These are phyloP conservation scores for Pyrenopolyporus hunteri DNA, from an alignment of 495 filamentous ascomycete species.

Conservation along the genomic window DNA sequence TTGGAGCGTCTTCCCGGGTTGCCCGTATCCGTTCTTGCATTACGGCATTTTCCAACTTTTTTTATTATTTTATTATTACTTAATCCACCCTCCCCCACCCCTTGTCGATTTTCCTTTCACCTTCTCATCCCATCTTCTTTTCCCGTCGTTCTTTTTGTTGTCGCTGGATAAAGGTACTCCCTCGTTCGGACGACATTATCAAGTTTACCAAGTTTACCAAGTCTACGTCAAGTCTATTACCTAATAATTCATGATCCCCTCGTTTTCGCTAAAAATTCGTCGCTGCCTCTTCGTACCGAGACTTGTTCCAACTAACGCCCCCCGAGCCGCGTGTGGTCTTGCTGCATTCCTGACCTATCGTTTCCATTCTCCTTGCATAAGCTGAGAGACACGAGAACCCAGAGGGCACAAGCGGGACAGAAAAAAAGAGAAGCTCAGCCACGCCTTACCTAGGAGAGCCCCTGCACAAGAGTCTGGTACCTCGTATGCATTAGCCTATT, in stretches of 20 bases:
- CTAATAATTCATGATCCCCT: conserved; percentile 12
- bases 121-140: conserved; percentile 39
- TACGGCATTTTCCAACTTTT: conserved; percentile 41
- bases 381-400: conserved; percentile 21
- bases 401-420: conserved; percentile 30
- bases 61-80: conserved; percentile 41
- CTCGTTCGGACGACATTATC: conserved; percentile 22
- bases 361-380: conserved; percentile 26
- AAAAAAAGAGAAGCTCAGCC: conserved; percentile 29
- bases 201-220: conserved; percentile 30
- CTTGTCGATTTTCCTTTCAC: conserved; percentile 20
- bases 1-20: conserved; percentile 23
- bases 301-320: conserved; percentile 30
- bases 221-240: conserved; percentile 29
- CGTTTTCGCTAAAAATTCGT: conserved; percentile 4
- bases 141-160: conserved; percentile 10
- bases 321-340: conserved; percentile 18
- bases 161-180: conserved; percentile 8
- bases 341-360: conserved; percentile 38
- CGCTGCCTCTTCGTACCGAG: conserved; percentile 2
- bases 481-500: conserved; percentile 39
- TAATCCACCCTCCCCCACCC: conserved; percentile 29
- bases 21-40: conserved; percentile 14
- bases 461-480: conserved; percentile 20
- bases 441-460: conserved; percentile 27